Base-by-base conservation (phyloP, 345 rosid species). In the Ricinus communis region DNA sequence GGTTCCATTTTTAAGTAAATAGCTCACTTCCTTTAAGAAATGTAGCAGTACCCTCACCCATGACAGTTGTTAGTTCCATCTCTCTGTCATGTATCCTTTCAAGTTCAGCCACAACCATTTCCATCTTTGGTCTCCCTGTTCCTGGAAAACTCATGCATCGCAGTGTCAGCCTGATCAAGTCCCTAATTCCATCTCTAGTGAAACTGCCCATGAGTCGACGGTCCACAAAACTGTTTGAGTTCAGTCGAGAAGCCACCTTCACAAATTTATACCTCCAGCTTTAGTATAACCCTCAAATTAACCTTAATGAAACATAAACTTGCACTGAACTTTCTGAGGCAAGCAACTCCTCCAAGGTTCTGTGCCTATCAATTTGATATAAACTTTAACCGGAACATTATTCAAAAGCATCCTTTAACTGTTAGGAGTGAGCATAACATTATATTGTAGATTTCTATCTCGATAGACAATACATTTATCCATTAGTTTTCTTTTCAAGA, bases 11-110 rank as follows among this genome's bases (percentile, higher is more conserved):
- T 49, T 57, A 81, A 63, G 75, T 76, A 63, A 89, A 89, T 27
- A 88, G 75, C 75, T 90, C 87, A 57, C 96, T 90, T 54, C 96
- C 96, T 19, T 81, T 82, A 75, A 80, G 79, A 36, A 90, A 72
- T 51, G 74, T 79, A 30, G 85, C 62, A 43, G 88, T 81, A 16
- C 83, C 80, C 53, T 84, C 93, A 2, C 93, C 93, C 87, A 78
- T 82, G 72, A 83, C 62, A 27, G 87, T 85, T 46, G 93, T 88
- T 62, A 85, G 25, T 31, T 73, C 81, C 82, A 79, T 80, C 72
- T 84, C 90, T 62, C 84, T 79, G 53, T 81, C 84, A 45, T 72
- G 71, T 28, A 90, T 82, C 75, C 84, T 46, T 67, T 88, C 88
- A 3, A 90, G 89, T 72, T 87, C 87, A 14, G 1, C 25, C 68